Base-by-base conservation (phyloP, 331 rosid species). In the Telfairia occidentalis region DNA sequence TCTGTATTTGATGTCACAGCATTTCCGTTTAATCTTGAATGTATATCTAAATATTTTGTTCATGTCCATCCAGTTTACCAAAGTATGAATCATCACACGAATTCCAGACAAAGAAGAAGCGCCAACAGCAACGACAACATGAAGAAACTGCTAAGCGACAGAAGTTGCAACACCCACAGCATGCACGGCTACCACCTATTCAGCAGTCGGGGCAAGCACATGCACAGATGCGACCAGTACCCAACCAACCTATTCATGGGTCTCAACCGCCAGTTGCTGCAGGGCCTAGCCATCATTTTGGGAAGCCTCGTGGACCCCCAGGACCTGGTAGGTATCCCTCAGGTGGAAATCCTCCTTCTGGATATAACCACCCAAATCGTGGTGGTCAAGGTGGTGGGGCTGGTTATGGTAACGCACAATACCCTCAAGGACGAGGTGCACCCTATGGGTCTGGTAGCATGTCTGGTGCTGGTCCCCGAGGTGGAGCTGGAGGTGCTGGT, bases 61-160 rank as follows among this genome's bases (percentile, higher is more conserved):
- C 53, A 19, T 67, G 76, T 78, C 16, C 84, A 78, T 78, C 16
- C 84, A 94, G 98, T 86, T 85, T 94, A 78, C 98, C 98, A 77
- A 88, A 85, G 67, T 94, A 94, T 21, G 98, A 94, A 76, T 82
- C 98, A 16, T 94, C 98, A 11, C 98, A 94, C 2, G 98, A 94
- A 89, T 94, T 91, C 87, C 98, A 94, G 76, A 94, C 97, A 28
- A 94, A 94, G 90, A 94, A 94, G 81, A 85, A 85, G 63, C 84
- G 88, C 5, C 88, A 85, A 73, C 86, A 82, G 61, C 88, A 85
- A 75, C 78, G 86, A 29, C 88, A 85, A 21, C 78, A 82, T 37
- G 88, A 85, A 77, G 86, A 85, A 52, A 82, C 74, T 61, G 88
- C 88, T 24, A 85, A 85, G 74, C 82, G 88, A 30, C 88, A 85